Percentiles rank a stretch among this genome's conserved stretches.
Conservation (phyloP, 192 early-diverging fungal species). For the Mortierella hygrophila region DNA sequence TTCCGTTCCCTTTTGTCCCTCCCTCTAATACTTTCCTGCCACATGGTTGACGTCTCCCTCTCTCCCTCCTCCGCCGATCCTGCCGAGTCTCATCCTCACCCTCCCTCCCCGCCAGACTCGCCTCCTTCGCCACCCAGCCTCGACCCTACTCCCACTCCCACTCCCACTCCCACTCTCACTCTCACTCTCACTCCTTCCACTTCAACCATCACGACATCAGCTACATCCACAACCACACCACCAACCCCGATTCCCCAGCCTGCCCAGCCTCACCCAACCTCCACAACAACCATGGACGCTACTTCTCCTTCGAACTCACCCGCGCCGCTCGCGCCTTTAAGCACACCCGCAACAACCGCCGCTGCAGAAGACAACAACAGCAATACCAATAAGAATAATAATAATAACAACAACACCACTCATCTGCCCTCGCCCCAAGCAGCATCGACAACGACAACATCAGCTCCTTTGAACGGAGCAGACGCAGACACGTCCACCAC, state of each 20-base stretch:
- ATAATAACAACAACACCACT: background rate
- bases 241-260: slow-evolving; percentile 9
- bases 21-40: background rate
- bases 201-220: background rate
- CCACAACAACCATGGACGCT: background rate
- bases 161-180: background rate
- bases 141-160: background rate
- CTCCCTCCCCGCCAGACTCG: background rate
- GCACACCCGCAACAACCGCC: background rate
- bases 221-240: slow-evolving; percentile 1
- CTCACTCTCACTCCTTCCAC: background rate
- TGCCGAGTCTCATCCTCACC: background rate
- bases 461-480: background rate
- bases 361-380: background rate
- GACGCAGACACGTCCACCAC: background rate
- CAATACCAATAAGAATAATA: slow-evolving; percentile 1
- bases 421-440: background rate
- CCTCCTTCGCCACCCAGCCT: background rate
- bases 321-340: background rate
- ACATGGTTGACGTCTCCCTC: background rate
- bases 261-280: background rate
- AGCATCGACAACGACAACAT: slow-evolving; percentile 2
- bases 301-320: background rate
- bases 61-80: background rate
- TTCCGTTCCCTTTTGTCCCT: too few species aligned